Conservation (phyloP, 148 eudicot species). For the Silene latifolia region DNA sequence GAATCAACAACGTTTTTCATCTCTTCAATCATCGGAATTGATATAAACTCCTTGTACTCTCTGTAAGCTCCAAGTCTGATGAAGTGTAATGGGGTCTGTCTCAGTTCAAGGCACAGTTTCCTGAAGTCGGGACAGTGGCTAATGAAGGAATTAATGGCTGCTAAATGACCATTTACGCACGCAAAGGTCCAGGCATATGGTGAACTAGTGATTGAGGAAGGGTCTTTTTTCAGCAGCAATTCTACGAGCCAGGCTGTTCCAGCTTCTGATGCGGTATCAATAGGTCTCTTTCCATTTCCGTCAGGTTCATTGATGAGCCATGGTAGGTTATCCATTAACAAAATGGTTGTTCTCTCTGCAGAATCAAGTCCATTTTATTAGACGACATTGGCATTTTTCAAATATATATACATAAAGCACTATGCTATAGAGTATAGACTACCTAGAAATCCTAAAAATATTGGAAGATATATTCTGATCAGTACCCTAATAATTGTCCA, state of each 20-base stretch:
- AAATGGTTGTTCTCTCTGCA: conserved; percentile 6
- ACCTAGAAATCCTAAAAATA: too few relatives aligned
- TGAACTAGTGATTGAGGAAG: conserved; percentile 1
- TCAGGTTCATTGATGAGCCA: conserved; percentile 11
- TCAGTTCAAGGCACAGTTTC: background rate
- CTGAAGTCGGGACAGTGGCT: conserved; percentile 10
- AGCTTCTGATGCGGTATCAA: conserved; percentile 9
- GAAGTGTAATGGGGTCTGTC: conserved; percentile 13
- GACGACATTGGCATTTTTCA: background rate
- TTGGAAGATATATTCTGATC: too few relatives aligned
- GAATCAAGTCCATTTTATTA: background rate
- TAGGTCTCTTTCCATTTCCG: background rate
- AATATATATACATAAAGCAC: too few relatives aligned
- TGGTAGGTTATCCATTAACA: conserved; percentile 10
- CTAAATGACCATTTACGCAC: conserved; percentile 10
- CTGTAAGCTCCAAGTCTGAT: background rate
- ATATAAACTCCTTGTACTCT: conserved; percentile 10
- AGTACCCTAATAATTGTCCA: too few relatives aligned
- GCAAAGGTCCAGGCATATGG: conserved; percentile 19
- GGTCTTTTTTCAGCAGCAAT: conserved; percentile 13
- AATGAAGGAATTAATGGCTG: background rate
- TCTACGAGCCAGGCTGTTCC: conserved; percentile 15
- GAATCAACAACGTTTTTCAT: conserved; percentile 14
- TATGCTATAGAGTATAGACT: too few relatives aligned
- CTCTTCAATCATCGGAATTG: conserved; percentile 9